Base-by-base conservation (phyloP, 768 basidiomycete species). In the Tulasnella calospora region DNA sequence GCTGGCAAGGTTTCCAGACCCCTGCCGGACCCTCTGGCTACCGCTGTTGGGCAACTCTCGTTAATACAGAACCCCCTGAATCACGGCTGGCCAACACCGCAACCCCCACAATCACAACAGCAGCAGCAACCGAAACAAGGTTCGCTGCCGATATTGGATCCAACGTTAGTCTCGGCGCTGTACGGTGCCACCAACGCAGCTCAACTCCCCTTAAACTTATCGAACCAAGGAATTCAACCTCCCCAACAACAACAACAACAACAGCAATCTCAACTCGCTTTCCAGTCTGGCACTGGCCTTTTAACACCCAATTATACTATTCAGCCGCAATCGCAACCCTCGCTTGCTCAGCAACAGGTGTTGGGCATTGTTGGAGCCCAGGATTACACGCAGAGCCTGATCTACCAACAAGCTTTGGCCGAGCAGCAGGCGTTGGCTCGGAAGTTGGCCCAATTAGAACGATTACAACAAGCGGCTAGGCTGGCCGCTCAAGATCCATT, bases 401-500 rank as follows among this genome's bases (percentile, higher is more conserved):
- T 44, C n/a, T 71, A 71, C 41, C 36, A 71, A 27, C 71, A 71
- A 44, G 71, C 71, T 12, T 35, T 71, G 71, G 71, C 71, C n/a
- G 71, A 71, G 71, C 71, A 71, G 35, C 71, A 71, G 71, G 41
- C 41, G n/a, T 71, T 71, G 71, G 71, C 71, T 23, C n/a, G 35
- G 21, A 10, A 33, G 27, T 44, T 71, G 35, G 71, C 71, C 15
- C 71, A 71, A 27, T 36, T 71, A 27, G 71, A 71, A 36, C 21
- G 71, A 15, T 35, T 71, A 5, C 71, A 71, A n/a, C 71, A n/a
- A 71, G 41, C 71, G 71, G 71, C 71, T 23, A 38, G 57, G 57
- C 1, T 38, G 35, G 36, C 23, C 33, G 27, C 35, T 10, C 71
- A 71, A 17, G 36, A 71, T 71, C 36, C 41, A 17, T 38, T 33